A percentile compares a stretch with the other conserved stretches of the same genome.
phyloP scores from a whole-genome alignment of 2,329 filamentous ascomycete genomes.

The Westerdykella sp. region DNA sequence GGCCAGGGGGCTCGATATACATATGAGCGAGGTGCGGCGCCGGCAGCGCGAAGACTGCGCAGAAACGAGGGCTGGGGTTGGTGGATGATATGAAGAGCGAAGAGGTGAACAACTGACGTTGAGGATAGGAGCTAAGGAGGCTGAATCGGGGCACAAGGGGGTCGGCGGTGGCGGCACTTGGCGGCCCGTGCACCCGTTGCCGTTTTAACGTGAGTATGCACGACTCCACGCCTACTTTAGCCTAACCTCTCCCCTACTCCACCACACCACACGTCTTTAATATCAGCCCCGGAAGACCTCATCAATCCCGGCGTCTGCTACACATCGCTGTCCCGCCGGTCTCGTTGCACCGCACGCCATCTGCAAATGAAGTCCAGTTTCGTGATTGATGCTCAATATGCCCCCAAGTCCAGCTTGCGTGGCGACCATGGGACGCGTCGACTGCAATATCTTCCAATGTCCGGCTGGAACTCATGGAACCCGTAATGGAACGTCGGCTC shows the following conservation, averaged over 20 bases:
- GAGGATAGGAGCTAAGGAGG: conserved; percentile 18
- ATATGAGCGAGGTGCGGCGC: conserved; percentile 8
- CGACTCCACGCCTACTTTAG: conserved; percentile 17
- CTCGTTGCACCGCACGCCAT: conserved; percentile 12
- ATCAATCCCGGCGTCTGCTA: conserved; percentile 19
- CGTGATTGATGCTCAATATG: conserved; percentile 20
- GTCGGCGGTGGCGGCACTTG: conserved; percentile 3
- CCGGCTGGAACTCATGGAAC: conserved; percentile 3
- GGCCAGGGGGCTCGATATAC: conserved; percentile 7
- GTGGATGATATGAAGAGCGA: neutral
- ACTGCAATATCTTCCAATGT: conserved; percentile 16
- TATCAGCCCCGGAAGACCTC: conserved; percentile 16
- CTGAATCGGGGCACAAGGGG: conserved; percentile 17
- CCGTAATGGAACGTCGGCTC: conserved; percentile 9
- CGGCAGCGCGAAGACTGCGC: conserved; percentile 7
- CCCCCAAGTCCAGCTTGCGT: conserved; percentile 18
- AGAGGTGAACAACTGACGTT: conserved; percentile 11
- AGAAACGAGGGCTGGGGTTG: conserved; percentile 8
- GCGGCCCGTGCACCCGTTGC: conserved; percentile 18
- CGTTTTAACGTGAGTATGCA: conserved; percentile 17
- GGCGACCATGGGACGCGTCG: conserved; percentile 16
- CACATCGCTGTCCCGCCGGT: conserved; percentile 11
- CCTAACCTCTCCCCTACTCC: conserved; percentile 18
- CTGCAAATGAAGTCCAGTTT: conserved; percentile 17
- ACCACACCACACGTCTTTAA: conserved; percentile 18